These are phyloP conservation scores for Rhizopogon roseolus DNA, from an alignment of 768 basidiomycete genomes.

Conservation along the genomic window DNA sequence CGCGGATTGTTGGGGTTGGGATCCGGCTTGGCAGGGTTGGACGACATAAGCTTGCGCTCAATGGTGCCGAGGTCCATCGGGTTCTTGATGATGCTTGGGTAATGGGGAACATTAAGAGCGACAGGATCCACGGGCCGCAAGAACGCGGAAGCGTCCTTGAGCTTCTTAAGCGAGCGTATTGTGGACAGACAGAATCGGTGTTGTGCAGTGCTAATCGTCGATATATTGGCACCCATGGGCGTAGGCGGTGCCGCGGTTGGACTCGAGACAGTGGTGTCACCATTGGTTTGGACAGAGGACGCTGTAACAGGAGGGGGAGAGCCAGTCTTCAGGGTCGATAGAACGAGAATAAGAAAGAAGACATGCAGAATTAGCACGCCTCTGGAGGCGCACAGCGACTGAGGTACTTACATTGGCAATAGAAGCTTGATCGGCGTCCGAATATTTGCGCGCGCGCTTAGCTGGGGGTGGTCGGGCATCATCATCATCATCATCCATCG, in stretches of 20 bases:
- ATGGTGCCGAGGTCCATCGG: constrained; percentile 96
- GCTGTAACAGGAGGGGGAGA: constrained; percentile 67
- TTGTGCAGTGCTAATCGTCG: constrained; percentile 62
- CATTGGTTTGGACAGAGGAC: constrained; percentile 27
- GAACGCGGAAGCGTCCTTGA: constrained; percentile 81
- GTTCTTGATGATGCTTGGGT: constrained; percentile 76
- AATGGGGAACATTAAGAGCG: constrained; percentile 82
- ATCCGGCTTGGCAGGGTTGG: constrained; percentile 77
- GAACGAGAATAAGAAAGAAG: constrained; percentile 10
- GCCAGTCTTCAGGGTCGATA: constrained; percentile 53
- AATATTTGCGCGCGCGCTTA: constrained; percentile 73
- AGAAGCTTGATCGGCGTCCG: constrained; percentile 72
- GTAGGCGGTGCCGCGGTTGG: constrained; percentile 9
- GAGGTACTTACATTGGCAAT: constrained; percentile 60
- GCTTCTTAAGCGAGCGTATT: constrained; percentile 78
- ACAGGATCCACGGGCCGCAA: constrained; percentile 84
- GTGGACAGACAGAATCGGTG: constrained; percentile 76
- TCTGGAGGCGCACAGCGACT: constrained; percentile 44
- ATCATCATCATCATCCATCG: constrained; percentile 39
- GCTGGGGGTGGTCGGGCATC: constrained; percentile 73
- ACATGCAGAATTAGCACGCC: constrained; percentile 47
- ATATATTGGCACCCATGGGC: constrained; percentile 3
- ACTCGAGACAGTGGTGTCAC: constrained; percentile 12
- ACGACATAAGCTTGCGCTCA: constrained; percentile 79
- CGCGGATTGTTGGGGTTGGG: constrained; percentile 66